Conservation (phyloP, 2,329 filamentous ascomycete genomes). For the Penicillium janthinellum region DNA sequence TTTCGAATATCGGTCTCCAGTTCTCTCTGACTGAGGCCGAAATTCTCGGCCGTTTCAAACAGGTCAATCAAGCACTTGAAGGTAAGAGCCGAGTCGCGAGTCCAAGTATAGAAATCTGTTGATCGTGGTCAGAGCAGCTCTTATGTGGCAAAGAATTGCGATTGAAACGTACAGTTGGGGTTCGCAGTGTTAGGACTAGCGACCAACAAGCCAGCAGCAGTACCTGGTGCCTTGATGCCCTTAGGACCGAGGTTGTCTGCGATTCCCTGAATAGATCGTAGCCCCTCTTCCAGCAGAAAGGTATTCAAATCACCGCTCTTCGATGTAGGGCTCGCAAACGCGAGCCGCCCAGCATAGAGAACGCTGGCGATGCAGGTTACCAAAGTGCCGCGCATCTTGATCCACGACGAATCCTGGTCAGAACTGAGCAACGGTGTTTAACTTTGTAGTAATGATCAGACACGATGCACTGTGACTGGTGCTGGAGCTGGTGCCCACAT, state of each 20-base stretch:
- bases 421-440: not conserved
- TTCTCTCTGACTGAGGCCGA: not conserved
- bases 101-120: slow-evolving; percentile 77
- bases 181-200: slow-evolving; percentile 56
- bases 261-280: not conserved
- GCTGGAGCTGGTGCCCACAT: not conserved
- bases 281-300: not conserved
- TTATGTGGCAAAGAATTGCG: no score
- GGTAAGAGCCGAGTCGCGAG: slow-evolving; percentile 69
- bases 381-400: not conserved
- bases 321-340: not conserved
- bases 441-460: not conserved
- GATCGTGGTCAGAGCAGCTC: not conserved
- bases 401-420: not conserved
- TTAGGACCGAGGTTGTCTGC: slow-evolving; percentile 22
- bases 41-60: slow-evolving; percentile 44
- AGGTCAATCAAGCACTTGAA: slow-evolving; percentile 69
- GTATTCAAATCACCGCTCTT: not conserved
- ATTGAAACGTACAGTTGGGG: slow-evolving; percentile 52
- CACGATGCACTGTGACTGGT: not conserved
- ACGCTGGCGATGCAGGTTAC: not conserved
- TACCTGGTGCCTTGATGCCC: slow-evolving; percentile 44
- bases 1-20: slow-evolving; percentile 1
- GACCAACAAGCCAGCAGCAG: slow-evolving; percentile 53
- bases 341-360: not conserved